phyloP scores from a whole-genome alignment of 805 yeast genomes.

The Tetrapisispora namnaoensis region DNA sequence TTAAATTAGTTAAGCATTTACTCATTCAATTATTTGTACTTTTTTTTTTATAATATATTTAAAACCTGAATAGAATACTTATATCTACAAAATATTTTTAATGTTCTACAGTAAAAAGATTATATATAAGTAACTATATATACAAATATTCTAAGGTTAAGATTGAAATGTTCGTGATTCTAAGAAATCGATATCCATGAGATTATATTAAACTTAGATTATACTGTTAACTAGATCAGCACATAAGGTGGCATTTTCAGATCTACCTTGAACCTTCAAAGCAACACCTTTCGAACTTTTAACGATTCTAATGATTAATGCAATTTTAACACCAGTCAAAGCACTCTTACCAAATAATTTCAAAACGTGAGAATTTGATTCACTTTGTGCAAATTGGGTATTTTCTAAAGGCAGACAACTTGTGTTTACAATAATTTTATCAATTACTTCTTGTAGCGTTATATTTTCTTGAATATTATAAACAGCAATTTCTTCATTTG shows the following conservation, averaged over 20 bases:
- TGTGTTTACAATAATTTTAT: constrained; percentile 41
- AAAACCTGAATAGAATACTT: not conserved
- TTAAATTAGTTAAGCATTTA: no score
- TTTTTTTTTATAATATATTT: not conserved
- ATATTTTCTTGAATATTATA: constrained; percentile 47
- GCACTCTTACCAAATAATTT: constrained; percentile 74
- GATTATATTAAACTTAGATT: constrained; percentile 9
- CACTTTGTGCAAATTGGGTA: constrained; percentile 51
- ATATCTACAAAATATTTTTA: not conserved
- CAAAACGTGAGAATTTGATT: constrained; percentile 52
- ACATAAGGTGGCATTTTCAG: constrained; percentile 35
- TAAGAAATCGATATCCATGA: not conserved
- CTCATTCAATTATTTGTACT: not conserved
- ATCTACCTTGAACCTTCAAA: constrained; percentile 51
- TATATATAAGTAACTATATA: constrained; percentile 1
- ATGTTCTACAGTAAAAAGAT: not conserved
- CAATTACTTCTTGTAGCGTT: constrained; percentile 46
- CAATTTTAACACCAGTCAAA: constrained; percentile 30
- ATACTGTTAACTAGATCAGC: constrained; percentile 23
- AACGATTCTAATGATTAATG: constrained; percentile 47
- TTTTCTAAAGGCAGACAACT: constrained; percentile 68
- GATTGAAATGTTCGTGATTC: not conserved
- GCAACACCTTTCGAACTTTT: constrained; percentile 39
- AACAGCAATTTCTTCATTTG: constrained; percentile 53
- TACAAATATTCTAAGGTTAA: not conserved